A percentile compares a stretch with the other conserved stretches of the same genome.
phyloP scores from a whole-genome alignment of 2,329 filamentous ascomycete species.

The Fusarium sp. region DNA sequence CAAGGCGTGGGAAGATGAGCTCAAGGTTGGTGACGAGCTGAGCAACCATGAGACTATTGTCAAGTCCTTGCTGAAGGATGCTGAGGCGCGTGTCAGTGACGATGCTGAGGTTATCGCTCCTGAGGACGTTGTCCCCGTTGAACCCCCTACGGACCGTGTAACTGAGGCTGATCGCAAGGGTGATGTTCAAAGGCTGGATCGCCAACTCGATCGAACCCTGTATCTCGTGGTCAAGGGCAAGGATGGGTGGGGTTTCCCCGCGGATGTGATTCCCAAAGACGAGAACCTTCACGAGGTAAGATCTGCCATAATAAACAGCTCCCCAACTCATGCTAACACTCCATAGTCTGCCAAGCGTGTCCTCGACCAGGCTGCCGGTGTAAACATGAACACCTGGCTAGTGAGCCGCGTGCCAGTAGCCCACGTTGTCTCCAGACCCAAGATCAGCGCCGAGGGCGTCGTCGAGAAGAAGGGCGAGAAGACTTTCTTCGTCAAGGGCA shows the following conservation, averaged over 20 bases:
- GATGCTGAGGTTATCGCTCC: constrained; percentile 70
- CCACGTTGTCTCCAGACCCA: constrained; percentile 74
- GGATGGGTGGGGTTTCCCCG: constrained; percentile 87
- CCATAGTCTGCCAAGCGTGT: constrained; percentile 83
- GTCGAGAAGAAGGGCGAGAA: constrained; percentile 75
- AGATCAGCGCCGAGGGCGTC: constrained; percentile 59
- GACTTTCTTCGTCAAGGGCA: constrained; percentile 94
- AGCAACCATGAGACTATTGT: constrained; percentile 74
- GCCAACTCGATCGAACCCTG: constrained; percentile 82
- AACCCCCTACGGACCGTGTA: constrained; percentile 75
- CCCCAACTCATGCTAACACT: constrained; percentile 4
- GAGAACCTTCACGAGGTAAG: constrained; percentile 87
- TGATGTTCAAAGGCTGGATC: constrained; percentile 83
- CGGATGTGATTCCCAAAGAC: constrained; percentile 73
- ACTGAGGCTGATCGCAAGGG: constrained; percentile 83
- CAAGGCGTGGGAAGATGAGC: constrained; percentile 91
- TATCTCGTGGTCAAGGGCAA: constrained; percentile 86
- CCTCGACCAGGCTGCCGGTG: constrained; percentile 80
- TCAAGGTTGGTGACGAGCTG: constrained; percentile 79
- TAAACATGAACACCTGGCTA: constrained; percentile 99
- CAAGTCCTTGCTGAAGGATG: constrained; percentile 80
- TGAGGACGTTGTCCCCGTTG: constrained; percentile 74
- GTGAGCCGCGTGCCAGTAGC: constrained; percentile 92
- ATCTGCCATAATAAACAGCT: neutral
- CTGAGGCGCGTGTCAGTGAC: constrained; percentile 72